Conservation (phyloP, 2,329 filamentous ascomycete species). For the Pestalotiopsis sp. region DNA sequence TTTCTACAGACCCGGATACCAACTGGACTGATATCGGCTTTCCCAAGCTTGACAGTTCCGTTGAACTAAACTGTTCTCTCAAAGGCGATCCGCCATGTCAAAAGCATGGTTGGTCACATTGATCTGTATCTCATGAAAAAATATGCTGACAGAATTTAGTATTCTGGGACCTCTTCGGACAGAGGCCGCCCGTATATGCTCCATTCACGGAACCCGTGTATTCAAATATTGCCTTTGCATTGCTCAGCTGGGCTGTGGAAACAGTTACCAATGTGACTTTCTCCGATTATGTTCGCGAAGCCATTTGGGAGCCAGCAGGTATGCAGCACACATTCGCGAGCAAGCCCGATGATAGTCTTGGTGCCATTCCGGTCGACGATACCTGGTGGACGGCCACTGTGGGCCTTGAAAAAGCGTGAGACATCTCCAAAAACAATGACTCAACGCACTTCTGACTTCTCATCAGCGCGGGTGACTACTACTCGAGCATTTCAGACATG, state of each 20-base stretch:
- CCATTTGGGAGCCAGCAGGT: conserved; percentile 22
- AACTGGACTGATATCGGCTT: conserved; percentile 8
- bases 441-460: background rate
- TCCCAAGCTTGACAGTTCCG: background rate
- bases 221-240: conserved; percentile 24
- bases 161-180: conserved; percentile 10
- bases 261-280: background rate
- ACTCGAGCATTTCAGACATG: conserved; percentile 43
- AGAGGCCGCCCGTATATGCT: conserved; percentile 29
- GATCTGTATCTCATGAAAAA: background rate
- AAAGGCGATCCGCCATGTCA: conserved; percentile 1
- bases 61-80: background rate
- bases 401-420: conserved; percentile 30
- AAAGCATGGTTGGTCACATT: background rate
- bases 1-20: background rate
- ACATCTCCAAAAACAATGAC: background rate
- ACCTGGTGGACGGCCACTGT: conserved; percentile 22
- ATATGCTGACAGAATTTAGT: background rate
- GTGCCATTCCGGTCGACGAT: conserved; percentile 22
- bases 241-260: conserved; percentile 21
- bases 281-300: conserved; percentile 7
- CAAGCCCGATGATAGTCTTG: conserved; percentile 17
- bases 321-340: conserved; percentile 23
- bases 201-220: conserved; percentile 29
- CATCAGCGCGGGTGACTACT: conserved; percentile 42